Evolutionary conservation across 1,284 basidiomycete species (phyloP), one percentile per base, ranked within the genome.

Genomic region (Afroboletus lepidellus): DNA sequence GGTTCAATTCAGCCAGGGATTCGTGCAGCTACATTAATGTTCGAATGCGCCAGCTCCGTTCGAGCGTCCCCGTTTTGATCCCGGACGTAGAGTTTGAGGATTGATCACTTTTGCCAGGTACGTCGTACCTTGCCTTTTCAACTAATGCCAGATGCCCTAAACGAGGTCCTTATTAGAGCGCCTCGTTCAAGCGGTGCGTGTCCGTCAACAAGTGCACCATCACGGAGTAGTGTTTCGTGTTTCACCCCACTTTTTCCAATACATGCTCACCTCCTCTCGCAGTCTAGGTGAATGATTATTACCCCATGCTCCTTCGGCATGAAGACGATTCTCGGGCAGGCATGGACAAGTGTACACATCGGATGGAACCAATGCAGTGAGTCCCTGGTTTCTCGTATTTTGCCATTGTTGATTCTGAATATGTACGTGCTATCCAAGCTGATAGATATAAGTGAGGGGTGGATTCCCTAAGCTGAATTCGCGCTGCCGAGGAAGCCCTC

Each of bases 281-380:
- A 78, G 77, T 90, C 57, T 90, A 84, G 85, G 78, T 92, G 3
- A 92, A 92, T 66, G 90, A 92, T 69, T 92, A 92, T 64, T 92
- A 94, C 63, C 81, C 94, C 38, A 85, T 94, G 75, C 83, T 94
- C 30, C 78, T 94, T 18, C 92, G 91, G 90, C 4, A 88, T 90
- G 80, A 89, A 88, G 71, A 77, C 94, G 64, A 81, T 94, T 48
- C 92, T 94, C 2, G 92, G 90, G 0, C 76, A 92, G 8, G 92
- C n/a, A 94, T 70, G 94, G 94, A 72, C 89, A 92, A 66, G 81
- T 78, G 21, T 36, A 45, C 15, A 16, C 13, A 21, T 36, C 6
- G 11, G 8, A 13, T 4, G 5, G 9, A 3, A 9, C 8, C 8
- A 13, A n/a, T n/a, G n/a, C n/a, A n/a, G n/a, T n/a, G n/a, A n/a